Conservation (phyloP, 1,284 basidiomycete genomes). For the Sporisorium exsertum region DNA sequence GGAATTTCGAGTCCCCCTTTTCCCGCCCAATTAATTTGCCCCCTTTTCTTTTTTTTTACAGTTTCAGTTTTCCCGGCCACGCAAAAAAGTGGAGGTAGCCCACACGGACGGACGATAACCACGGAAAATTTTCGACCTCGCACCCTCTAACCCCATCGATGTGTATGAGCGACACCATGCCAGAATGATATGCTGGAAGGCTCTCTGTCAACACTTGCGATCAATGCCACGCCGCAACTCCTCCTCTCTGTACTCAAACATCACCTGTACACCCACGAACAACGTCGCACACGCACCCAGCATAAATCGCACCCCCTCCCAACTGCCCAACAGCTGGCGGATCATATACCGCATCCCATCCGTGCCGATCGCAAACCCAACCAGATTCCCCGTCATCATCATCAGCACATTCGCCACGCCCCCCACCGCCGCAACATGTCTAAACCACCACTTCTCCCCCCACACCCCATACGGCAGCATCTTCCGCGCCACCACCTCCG, state of each 20-base stretch:
- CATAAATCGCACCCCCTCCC: conserved; percentile 79
- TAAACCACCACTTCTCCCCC: conserved; percentile 80
- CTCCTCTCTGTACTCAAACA: conserved; percentile 74
- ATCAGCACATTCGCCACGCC: conserved; percentile 86
- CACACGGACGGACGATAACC: too few species aligned
- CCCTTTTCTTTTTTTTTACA: too few species aligned
- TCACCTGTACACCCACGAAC: conserved; percentile 87
- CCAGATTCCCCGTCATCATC: conserved; percentile 93
- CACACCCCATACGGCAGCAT: conserved; percentile 79
- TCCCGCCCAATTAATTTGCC: too few species aligned
- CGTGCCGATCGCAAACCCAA: conserved; percentile 92
- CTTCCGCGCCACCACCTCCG: conserved; percentile 78
- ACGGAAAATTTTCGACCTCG: too few species aligned
- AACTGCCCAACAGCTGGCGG: conserved; percentile 76
- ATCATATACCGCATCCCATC: conserved; percentile 84
- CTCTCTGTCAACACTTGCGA: conserved; percentile 44
- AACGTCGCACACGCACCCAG: conserved; percentile 76
- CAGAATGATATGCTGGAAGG: not conserved
- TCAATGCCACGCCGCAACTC: conserved; percentile 50
- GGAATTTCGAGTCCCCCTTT: too few species aligned
- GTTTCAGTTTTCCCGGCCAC: too few species aligned
- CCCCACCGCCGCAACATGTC: conserved; percentile 85
- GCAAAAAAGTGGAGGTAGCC: too few species aligned
- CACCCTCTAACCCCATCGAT: too few species aligned
- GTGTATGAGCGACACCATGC: not conserved